Evolutionary conservation across 2,329 filamentous ascomycete genomes (phyloP).

Genomic region (Penicillium sp.): DNA sequence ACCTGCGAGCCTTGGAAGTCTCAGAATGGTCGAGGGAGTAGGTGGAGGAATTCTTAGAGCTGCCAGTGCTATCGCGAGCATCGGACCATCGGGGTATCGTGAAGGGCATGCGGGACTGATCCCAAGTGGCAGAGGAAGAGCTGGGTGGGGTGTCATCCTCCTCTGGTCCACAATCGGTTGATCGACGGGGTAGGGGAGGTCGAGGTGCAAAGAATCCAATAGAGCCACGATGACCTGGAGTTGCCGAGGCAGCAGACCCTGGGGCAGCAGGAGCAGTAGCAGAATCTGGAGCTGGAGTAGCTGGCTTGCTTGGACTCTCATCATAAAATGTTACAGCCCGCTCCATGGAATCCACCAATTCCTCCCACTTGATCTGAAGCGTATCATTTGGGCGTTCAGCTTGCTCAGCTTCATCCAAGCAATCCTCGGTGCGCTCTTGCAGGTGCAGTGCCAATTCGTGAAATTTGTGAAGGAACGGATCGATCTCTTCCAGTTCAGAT

Average conservation of each 20-base stretch:
- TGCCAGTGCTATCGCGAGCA: conserved; percentile 42
- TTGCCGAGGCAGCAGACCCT: conserved; percentile 7
- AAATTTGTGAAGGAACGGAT: conserved; percentile 42
- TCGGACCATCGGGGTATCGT: conserved; percentile 42
- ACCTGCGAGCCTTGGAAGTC: conserved; percentile 35
- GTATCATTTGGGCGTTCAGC: conserved; percentile 49
- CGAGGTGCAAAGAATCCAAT: conserved; percentile 42
- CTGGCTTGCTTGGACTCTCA: conserved; percentile 39
- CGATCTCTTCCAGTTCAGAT: conserved; percentile 38
- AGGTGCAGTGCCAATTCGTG: conserved; percentile 46
- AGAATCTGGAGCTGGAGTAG: conserved; percentile 38
- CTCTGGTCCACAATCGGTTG: conserved; percentile 39
- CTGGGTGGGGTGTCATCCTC: conserved; percentile 49
- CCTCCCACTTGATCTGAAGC: conserved; percentile 51
- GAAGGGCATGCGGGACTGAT: conserved; percentile 43
- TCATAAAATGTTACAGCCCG: conserved; percentile 43
- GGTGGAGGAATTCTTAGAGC: conserved; percentile 49
- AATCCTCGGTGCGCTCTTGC: conserved; percentile 47
- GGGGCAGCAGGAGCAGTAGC: conserved; percentile 30
- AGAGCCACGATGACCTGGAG: conserved; percentile 39
- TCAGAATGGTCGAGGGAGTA: conserved; percentile 46
- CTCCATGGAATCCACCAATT: conserved; percentile 51
- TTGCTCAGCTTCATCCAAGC: conserved; percentile 48
- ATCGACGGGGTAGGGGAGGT: conserved; percentile 40
- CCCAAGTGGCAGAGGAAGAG: conserved; percentile 46